Base-by-base conservation (phyloP, 352 stramenopile species). In the Globisporangium canariense region DNA sequence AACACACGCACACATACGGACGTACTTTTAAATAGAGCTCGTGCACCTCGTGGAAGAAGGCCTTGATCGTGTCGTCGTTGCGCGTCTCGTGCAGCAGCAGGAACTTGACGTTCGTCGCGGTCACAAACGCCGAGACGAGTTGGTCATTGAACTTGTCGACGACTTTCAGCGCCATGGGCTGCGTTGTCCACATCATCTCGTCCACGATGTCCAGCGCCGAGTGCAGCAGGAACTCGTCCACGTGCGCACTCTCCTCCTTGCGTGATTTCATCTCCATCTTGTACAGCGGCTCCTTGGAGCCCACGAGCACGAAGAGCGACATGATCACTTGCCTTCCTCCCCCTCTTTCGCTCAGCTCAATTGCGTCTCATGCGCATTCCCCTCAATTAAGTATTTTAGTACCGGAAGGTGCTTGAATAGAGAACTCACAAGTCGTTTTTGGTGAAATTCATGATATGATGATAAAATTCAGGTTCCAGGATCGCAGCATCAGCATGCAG, bases 181-280 rank as follows among this genome's bases (percentile, higher is more conserved):
- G 90, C 50, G 93, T 97, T 16, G 92, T 97, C 94, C 93, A 98
- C 78, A 96, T 94, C 62, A 93, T 85, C 66, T 98, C 93, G 66
- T 99, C 94, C 20, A 99, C 94, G 58, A 99, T 87, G 77, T 99
- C 97, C 53, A 99, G 77, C 52, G 95, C 89, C n/a, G 95, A 98
- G 76, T 99, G 96, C n/a, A 99, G 75, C 16, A 99, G 87, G 75
- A 99, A 99, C 73, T 99, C 97, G 73, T 98, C 97, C 61, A 99
- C 92, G 66, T 98, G 87, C 8, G 96, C 88, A 46, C 77, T 93
- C 62, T 93, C 86, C 46, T 96, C 88, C 40, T 83, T 83, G 18
- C 86, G 77, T 58, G 79, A 77, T 60, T 83, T 85, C 77, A 94
- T 86, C 72, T 94, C 83, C 77, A 93, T 88, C 79, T 90, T 93